phyloP scores from a whole-genome alignment of 2,329 filamentous ascomycete species.

The Curvularia spicifera region DNA sequence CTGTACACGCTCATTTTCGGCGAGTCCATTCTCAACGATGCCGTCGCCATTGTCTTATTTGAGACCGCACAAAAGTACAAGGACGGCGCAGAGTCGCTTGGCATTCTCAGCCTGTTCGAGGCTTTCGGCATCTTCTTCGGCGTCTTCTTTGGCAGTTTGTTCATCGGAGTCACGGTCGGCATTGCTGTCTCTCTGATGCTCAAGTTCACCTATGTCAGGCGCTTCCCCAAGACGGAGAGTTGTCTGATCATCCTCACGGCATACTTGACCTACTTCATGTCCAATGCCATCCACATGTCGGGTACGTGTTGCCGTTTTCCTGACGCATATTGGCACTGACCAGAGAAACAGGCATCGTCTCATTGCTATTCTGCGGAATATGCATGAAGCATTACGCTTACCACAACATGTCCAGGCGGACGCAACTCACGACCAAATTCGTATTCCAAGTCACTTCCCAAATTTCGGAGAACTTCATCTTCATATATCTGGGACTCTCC shows the following conservation, averaged over 20 bases:
- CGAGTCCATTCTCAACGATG: slow-evolving; percentile 97
- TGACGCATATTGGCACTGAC: slow-evolving; percentile 15
- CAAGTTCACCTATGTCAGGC: slow-evolving; percentile 92
- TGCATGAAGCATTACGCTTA: slow-evolving; percentile 99
- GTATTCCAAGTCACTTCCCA: slow-evolving; percentile 94
- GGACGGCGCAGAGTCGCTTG: slow-evolving; percentile 71
- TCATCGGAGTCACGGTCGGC: slow-evolving; percentile 87
- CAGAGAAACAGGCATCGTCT: slow-evolving; percentile 80
- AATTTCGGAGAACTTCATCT: slow-evolving; percentile 98
- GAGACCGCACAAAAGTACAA: slow-evolving; percentile 95
- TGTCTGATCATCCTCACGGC: slow-evolving; percentile 92
- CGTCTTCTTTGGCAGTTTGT: slow-evolving; percentile 91
- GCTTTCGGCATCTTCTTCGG: slow-evolving; percentile 93
- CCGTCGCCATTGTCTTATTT: slow-evolving; percentile 97
- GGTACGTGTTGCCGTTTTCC: slow-evolving; percentile 63
- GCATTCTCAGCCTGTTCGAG: slow-evolving; percentile 83
- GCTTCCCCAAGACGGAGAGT: slow-evolving; percentile 95
- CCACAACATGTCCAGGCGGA: slow-evolving; percentile 99
- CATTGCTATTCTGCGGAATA: slow-evolving; percentile 95
- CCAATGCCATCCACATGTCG: slow-evolving; percentile 93
- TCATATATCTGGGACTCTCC: slow-evolving; percentile 95
- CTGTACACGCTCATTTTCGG: slow-evolving; percentile 99
- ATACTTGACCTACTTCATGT: slow-evolving; percentile 97
- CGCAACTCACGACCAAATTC: slow-evolving; percentile 97
- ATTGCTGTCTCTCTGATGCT: slow-evolving; percentile 85